Percentiles rank a stretch among this genome's conserved stretches.
These are phyloP conservation scores for Chaetomium sp. DNA, from an alignment of 2,329 filamentous ascomycete genomes.

Conservation along the genomic window DNA sequence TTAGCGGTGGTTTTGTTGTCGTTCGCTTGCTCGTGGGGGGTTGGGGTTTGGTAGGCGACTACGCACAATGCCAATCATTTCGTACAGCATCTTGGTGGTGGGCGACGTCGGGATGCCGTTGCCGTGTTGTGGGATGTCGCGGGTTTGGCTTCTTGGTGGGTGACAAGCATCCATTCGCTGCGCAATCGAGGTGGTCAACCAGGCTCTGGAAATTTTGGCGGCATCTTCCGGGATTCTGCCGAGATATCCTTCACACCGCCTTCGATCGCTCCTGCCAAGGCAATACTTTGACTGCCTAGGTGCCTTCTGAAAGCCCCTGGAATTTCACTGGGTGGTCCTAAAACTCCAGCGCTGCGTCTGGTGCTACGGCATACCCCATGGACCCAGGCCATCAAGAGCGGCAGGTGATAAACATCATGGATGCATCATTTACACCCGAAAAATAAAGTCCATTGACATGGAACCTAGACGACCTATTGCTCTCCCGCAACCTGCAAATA, in stretches of 20 bases:
- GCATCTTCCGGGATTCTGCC: constrained; percentile 27
- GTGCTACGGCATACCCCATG: too few species aligned
- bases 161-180: neutral
- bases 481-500: neutral
- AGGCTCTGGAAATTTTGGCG: constrained; percentile 22
- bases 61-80: constrained; percentile 91
- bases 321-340: neutral
- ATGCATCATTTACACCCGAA: neutral
- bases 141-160: neutral
- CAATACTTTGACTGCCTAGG: neutral
- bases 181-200: neutral
- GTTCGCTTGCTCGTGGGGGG: neutral
- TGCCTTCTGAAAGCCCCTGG: neutral
- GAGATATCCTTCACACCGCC: constrained; percentile 7
- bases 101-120: constrained; percentile 13
- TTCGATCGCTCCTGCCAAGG: neutral
- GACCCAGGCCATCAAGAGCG: neutral
- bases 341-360: neutral
- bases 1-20: constrained; percentile 18
- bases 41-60: neutral
- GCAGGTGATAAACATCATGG: neutral
- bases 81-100: constrained; percentile 78
- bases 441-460: neutral
- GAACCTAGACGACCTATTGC: neutral
- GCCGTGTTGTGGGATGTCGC: constrained; percentile 5